A percentile compares a stretch with the other conserved stretches of the same genome.
These are phyloP conservation scores for Urostyla sp. DNA, from an alignment of 73 alveolate species.

Conservation along the genomic window DNA sequence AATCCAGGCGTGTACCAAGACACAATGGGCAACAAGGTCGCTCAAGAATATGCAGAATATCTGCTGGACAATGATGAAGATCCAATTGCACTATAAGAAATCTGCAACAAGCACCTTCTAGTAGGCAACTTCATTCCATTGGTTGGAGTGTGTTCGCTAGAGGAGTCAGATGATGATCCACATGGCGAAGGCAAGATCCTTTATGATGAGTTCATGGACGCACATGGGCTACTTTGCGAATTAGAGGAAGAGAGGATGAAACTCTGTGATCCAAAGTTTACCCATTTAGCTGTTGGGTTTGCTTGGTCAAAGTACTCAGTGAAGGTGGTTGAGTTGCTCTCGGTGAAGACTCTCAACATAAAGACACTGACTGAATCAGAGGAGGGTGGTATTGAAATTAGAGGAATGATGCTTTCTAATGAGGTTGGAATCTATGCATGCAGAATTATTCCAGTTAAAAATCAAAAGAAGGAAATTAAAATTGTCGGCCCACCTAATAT, in stretches of 20 bases:
- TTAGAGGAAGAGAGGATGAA: slow-evolving; percentile 79
- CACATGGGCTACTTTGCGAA: slow-evolving; percentile 87
- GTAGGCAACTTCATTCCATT: slow-evolving; percentile 51
- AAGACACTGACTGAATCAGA: slow-evolving; percentile 81
- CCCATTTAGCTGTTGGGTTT: slow-evolving; percentile 95
- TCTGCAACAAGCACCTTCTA: slow-evolving; percentile 31
- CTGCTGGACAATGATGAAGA: slow-evolving; percentile 60
- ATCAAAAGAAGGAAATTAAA: slow-evolving; percentile 80
- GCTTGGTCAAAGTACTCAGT: slow-evolving; percentile 88
- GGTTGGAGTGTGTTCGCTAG: slow-evolving; percentile 59
- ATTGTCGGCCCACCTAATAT: slow-evolving; percentile 86
- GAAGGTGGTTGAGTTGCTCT: slow-evolving; percentile 88
- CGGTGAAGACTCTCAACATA: slow-evolving; percentile 77
- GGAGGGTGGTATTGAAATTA: slow-evolving; percentile 82
- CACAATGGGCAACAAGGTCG: slow-evolving; percentile 51
- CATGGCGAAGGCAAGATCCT: slow-evolving; percentile 62
- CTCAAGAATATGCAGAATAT: slow-evolving; percentile 64
- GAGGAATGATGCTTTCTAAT: slow-evolving; percentile 93
- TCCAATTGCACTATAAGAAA: slow-evolving; percentile 20
- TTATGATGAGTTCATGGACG: slow-evolving; percentile 84
- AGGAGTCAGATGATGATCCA: slow-evolving; percentile 64
- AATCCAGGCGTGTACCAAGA: slow-evolving; percentile 36
- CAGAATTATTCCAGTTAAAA: slow-evolving; percentile 80
- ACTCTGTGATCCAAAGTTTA: slow-evolving; percentile 76
- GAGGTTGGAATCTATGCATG: slow-evolving; percentile 97